Base-by-base conservation (phyloP, 164 flowering plant genomes). In the Macadamia integrifolia region DNA sequence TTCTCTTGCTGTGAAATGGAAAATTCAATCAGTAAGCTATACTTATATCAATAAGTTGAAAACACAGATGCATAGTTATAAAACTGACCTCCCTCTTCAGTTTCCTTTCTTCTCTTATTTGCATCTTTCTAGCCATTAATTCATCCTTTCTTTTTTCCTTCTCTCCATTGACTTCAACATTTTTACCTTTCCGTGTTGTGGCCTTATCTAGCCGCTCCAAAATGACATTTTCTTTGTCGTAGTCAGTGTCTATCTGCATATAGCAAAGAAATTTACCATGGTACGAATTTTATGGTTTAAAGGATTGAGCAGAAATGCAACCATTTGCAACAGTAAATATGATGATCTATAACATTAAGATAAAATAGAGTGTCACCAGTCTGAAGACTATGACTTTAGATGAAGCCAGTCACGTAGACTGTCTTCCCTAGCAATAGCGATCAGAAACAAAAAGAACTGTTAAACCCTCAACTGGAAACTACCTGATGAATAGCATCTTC, bases 1-100 rank as follows among this genome's bases (percentile, higher is more conserved):
- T 85, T 94, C 73, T 88, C 92, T 87, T 82, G 81, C 99, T 92
- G 83, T 42, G 62, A 32, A 50, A 68, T n/a, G 48, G 35, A 60
- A 35, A 35, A 31, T 17, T 65, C 32, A 60, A 44, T 66, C 58
- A 72, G 61, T 31, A 55, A 59, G 8, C 30, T 14, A 43, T 30
- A 63, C 11, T 68, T 35, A 42, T 64, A 65, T 57, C 6, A 17
- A 60, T 7, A 61, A 64, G 69, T 2, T 32, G 60, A 63, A 31
- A 60, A 29, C 52, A 30, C 2, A 59, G 6, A 40, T 11, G 15
- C 7, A 48, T 56, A 52, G 60, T 42, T 63, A 70, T 29, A 60
- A 61, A 58, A 69, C 84, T 75, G 53, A 88, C 98, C 83, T 91
- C 90, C 70, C 80, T 85, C 79, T 78, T 81, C 28, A 62, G 79